A percentile compares a stretch with the other conserved stretches of the same genome.
These are phyloP conservation scores for Sclerotiophoma versabilis DNA, from an alignment of 2,329 filamentous ascomycete species.

Conservation along the genomic window DNA sequence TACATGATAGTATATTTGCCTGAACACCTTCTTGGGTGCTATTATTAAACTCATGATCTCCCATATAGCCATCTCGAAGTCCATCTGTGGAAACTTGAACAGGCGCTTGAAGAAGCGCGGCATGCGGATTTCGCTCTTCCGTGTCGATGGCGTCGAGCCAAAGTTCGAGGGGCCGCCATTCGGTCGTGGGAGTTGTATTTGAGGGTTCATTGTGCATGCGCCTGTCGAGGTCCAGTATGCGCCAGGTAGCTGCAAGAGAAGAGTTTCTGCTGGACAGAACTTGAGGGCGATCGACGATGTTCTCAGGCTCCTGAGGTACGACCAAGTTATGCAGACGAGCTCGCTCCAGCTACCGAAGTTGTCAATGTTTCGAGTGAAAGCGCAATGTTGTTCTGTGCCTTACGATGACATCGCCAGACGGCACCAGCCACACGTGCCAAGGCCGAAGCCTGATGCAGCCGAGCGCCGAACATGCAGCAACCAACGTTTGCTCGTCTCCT, in stretches of 20 bases:
- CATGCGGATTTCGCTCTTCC: constrained; percentile 64
- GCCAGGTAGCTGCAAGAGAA: constrained; percentile 6
- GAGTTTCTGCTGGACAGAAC: background rate
- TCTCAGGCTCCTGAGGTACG: background rate
- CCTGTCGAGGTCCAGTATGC: constrained; percentile 7
- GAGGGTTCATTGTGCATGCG: constrained; percentile 60
- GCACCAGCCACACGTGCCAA: constrained; percentile 25
- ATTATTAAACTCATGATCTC: constrained; percentile 74
- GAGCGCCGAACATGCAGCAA: constrained; percentile 11
- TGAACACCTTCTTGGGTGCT: constrained; percentile 74
- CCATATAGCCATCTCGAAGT: constrained; percentile 77
- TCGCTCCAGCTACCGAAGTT: background rate
- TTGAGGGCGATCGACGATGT: background rate
- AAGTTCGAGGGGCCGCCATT: constrained; percentile 62
- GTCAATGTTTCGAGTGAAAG: background rate
- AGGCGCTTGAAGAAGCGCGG: constrained; percentile 72
- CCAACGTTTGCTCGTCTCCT: constrained; percentile 12
- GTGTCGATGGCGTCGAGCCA: constrained; percentile 57
- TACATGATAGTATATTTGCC: constrained; percentile 75
- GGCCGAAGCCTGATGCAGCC: constrained; percentile 9
- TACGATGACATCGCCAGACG: constrained; percentile 17
- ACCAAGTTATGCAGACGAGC: background rate
- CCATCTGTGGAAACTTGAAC: constrained; percentile 77
- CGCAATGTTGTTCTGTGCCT: constrained; percentile 23
- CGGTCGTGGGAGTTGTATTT: constrained; percentile 66